Base-by-base conservation (phyloP, 1,139 yeast species). In the Entelexis paramagnoliae region DNA sequence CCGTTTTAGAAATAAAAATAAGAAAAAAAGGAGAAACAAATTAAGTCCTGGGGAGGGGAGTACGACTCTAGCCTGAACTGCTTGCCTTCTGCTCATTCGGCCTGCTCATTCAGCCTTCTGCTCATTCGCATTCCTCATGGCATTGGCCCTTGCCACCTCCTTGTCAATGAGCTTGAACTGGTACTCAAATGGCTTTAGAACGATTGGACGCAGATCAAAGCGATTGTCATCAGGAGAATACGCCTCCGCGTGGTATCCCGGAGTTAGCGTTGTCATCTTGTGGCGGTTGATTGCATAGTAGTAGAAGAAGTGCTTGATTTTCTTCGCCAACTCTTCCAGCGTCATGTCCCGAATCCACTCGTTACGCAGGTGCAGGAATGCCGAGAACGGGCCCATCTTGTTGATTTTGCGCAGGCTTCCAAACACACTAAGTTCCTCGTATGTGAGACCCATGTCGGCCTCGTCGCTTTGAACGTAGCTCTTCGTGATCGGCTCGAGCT, bases 221-320 rank as follows among this genome's bases (percentile, higher is more conserved):
- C 99, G 77, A 66, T 91, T 91, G 66, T 91, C 99, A 67, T 91
- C 99, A 1, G 98, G 97, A 1, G 96, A 87, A 65, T 93, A 91
- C 63, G 86, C 94, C 65, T 91, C 99, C 0, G 98, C 98, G 62
- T 91, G 98, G 64, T 91, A 93, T 24, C 95, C 79, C 14, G 99
- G 99, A 0, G 99, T 91, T 68, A 89, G 75, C 17, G 93, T 89
- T 0, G 98, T 91, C 81, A 87, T 93, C 69, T 91, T 91, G 68
- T 91, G 99, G 63, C 99, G 80, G 67, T 91, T 91, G 53, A 91
- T 78, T 7, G 97, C 96, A 67, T 91, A 91, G 64, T 78, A 91
- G 72, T 85, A 89, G 75, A 86, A 91, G 68, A 91, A 91, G 53
- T 81, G 74, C 66, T 91, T 91, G 9, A 91, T 98, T 66, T 93